These are phyloP conservation scores for Nemania sp. DNA, from an alignment of 2,329 filamentous ascomycete species.

Conservation along the genomic window DNA sequence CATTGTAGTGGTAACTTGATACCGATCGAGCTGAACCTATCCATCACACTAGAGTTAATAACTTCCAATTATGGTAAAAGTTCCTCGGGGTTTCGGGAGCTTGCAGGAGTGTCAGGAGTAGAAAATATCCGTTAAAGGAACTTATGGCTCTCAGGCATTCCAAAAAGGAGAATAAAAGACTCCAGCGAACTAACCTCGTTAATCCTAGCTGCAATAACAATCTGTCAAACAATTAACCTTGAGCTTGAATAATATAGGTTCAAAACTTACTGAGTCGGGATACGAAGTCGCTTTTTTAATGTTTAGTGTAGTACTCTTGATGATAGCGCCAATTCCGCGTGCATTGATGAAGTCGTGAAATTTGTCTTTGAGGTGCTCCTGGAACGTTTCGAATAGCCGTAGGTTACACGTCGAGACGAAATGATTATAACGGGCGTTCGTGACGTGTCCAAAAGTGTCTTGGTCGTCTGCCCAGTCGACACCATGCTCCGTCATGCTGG, in stretches of 20 bases:
- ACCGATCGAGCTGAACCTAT: constrained; percentile 36
- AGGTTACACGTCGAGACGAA: constrained; percentile 30
- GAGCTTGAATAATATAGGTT: too few species aligned
- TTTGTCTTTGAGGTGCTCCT: constrained; percentile 37
- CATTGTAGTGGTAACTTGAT: constrained; percentile 35
- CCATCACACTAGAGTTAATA: too few species aligned
- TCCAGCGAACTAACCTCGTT: too few species aligned
- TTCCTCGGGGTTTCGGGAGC: too few species aligned
- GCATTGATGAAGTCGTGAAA: constrained; percentile 35
- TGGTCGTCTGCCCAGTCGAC: constrained; percentile 38
- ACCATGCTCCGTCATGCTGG: constrained; percentile 36
- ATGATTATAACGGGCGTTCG: constrained; percentile 34
- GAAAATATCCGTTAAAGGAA: too few species aligned
- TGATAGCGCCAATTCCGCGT: constrained; percentile 33
- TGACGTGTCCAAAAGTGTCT: constrained; percentile 36
- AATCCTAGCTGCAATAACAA: constrained; percentile 36
- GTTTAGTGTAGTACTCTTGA: constrained; percentile 27
- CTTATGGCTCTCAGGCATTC: too few species aligned
- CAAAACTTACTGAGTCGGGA: constrained; percentile 36
- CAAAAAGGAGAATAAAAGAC: too few species aligned
- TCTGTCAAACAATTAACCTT: constrained; percentile 26
- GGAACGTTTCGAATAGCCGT: constrained; percentile 36
- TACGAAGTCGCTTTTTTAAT: constrained; percentile 36
- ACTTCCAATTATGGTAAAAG: too few species aligned
- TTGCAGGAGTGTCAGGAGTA: too few species aligned